These are phyloP conservation scores for Cichorium intybus DNA, from an alignment of 140 eudicot genomes.

Conservation along the genomic window DNA sequence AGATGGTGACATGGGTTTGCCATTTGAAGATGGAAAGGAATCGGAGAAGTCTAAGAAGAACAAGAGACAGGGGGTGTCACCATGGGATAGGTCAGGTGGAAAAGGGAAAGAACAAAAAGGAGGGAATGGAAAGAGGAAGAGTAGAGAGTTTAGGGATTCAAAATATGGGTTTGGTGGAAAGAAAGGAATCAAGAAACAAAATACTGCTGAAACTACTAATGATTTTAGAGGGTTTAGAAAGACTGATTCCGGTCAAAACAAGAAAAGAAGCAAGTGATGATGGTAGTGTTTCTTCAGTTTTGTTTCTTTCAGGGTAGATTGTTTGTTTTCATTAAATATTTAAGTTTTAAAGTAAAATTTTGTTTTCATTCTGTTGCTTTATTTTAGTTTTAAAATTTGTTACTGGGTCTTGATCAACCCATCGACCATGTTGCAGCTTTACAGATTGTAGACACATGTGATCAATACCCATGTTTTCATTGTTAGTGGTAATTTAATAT, in stretches of 20 bases:
- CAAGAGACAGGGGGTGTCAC: constrained; percentile 57
- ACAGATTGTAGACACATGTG: too few relatives aligned
- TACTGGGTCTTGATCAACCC: too few relatives aligned
- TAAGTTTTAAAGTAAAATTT: not conserved
- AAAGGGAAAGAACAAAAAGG: constrained; percentile 64
- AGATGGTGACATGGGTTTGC: constrained; percentile 47
- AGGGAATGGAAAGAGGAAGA: constrained; percentile 48
- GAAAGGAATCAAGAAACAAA: constrained; percentile 90
- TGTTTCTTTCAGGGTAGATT: constrained; percentile 22
- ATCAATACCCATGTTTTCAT: too few relatives aligned
- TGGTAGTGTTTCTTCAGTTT: not conserved
- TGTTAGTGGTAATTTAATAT: too few relatives aligned
- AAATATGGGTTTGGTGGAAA: constrained; percentile 86
- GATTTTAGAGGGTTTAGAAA: constrained; percentile 61
- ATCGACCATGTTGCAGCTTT: too few relatives aligned
- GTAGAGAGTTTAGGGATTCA: constrained; percentile 57
- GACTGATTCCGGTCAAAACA: constrained; percentile 32
- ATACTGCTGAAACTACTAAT: constrained; percentile 73
- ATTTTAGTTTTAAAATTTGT: too few relatives aligned
- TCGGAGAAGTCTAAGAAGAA: constrained; percentile 50
- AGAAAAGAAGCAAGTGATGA: constrained; percentile 53
- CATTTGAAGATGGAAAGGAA: constrained; percentile 54
- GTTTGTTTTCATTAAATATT: not conserved
- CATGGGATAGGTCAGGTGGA: constrained; percentile 81
- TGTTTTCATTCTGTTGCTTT: not conserved